Evolutionary conservation across 371 early-diverging fungal species (phyloP), one percentile per base, ranked within the genome.

Genomic region (Zopfochytrium polystomum): DNA sequence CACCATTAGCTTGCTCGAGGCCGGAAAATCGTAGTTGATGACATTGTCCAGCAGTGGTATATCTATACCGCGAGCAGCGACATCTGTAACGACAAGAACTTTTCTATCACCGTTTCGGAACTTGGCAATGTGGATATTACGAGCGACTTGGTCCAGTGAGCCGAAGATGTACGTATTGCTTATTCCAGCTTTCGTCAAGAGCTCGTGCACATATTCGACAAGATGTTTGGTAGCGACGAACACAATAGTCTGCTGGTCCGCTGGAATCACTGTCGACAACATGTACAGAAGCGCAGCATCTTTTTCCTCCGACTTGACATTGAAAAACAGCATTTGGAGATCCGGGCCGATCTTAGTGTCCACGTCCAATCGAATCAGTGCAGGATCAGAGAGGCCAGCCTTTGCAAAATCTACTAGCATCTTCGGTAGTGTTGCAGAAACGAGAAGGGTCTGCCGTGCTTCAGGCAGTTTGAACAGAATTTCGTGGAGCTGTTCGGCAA

Each of bases 31-130:
- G 70, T 95, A 98, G 76, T 98, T 97, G 79, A 99, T 87, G 34
- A 99, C 95, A 61, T 93, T 89, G 67, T 95, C 94, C 30, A 99
- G 77, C 22, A 92, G 86, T 20, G 98, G 98, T 54, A 99, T 95
- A 85, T 99, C 99, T 52, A 99, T 90, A 86, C 99, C 99, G 79
- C 99, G 91, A 27, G 98, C 98, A 25, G 99, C 99, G 2, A 99
- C 93, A 73, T 99, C 99, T 7, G 99, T 99, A 3, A 98, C 99
- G 6, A 99, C 86, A 55, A 99, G 66, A 3, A 97, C 60, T 55
- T 88, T 87, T 34, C 85, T 83, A 27, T 80, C 72, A 4, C 92
- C 93, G 9, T 78, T 76, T 26, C 93, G 79, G 80, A 98, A 98
- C 33, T 83, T 74, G 51, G 81, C 79, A 47, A 95, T 89, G 67